Evolutionary conservation across 352 stramenopile species (phyloP), one percentile per base, ranked within the genome.

Genomic region (Phytophthora aleatoria): DNA sequence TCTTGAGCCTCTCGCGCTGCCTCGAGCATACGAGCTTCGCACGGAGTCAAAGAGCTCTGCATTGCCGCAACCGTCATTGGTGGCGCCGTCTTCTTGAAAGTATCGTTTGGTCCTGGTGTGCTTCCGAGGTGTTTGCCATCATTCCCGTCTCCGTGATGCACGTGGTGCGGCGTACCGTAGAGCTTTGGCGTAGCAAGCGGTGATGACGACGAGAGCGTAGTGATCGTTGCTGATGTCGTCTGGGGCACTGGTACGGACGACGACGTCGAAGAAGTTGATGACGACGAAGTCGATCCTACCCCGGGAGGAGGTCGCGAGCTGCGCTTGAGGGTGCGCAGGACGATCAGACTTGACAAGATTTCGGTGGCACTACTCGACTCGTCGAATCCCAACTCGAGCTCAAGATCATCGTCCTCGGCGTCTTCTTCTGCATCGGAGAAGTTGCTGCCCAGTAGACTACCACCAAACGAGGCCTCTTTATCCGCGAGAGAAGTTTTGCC

Each of bases 331-430:
- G 79, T 89, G 7, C 86, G 82, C 31, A 89, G 67, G 20, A 94
- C 82, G 48, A 94, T 92, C 49, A 92, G 39, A 49, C 85, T 92
- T 12, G 86, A 89, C 51, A 94, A 50, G 33, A 90, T 85, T 53
- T 94, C 84, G 0, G 85, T 94, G 33, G 85, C 85, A 48, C 80
- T 94, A 53, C 72, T 89, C 1, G 77, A 79, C 30, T 89, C 82
- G 53, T 92, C 83, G 44, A 89, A 84, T 24, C 84, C 79, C 16
- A 91, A 54, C 16, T 91, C 82, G 0, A 84, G 56, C 15, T 90
- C 83, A 36, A 91, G 79, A 27, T 91, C 86, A 2, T 75, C 67
- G 16, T 78, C 71, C 4, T 87, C 77, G 1, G 35, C 51, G n/a
- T 75, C 58, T 11, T 70, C 57, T 50, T 78, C 66, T 58, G 53